Conservation (phyloP, 495 filamentous ascomycete species). For the Podospora pseudoanserina region DNA sequence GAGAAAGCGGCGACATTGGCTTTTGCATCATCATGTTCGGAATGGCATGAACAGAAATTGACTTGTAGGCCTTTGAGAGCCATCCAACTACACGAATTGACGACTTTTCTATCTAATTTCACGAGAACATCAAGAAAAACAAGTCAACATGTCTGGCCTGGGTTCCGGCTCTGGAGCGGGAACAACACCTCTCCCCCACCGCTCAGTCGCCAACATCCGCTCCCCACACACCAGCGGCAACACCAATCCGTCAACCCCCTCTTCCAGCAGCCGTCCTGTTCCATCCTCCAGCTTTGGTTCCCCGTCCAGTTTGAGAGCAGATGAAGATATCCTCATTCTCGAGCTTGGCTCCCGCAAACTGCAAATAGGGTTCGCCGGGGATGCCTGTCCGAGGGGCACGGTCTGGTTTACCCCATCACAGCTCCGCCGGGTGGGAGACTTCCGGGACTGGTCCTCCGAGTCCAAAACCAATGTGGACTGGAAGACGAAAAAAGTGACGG, state of each 20-base stretch:
- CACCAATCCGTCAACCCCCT: slow-evolving; percentile 57
- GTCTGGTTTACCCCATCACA: slow-evolving; percentile 67
- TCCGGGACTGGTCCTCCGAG: slow-evolving; percentile 62
- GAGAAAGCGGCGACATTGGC: neutral
- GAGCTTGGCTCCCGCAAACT: slow-evolving; percentile 79
- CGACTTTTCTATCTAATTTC: neutral
- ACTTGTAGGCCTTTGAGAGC: neutral
- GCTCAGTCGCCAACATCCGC: slow-evolving; percentile 51
- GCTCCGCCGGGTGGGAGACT: slow-evolving; percentile 78
- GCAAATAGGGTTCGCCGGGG: slow-evolving; percentile 80
- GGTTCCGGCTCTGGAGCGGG: slow-evolving; percentile 17
- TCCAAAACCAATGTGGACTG: slow-evolving; percentile 41
- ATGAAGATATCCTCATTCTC: slow-evolving; percentile 80
- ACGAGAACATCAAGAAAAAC: neutral
- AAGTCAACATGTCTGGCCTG: neutral
- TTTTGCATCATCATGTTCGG: neutral
- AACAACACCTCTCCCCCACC: slow-evolving; percentile 41
- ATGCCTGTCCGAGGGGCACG: slow-evolving; percentile 66
- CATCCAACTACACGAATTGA: neutral
- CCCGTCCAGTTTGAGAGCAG: slow-evolving; percentile 67
- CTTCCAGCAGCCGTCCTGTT: slow-evolving; percentile 40
- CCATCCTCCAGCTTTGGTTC: slow-evolving; percentile 66
- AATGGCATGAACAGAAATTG: neutral
- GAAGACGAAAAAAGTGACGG: slow-evolving; percentile 33
- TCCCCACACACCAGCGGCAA: slow-evolving; percentile 26